Base-by-base conservation (phyloP, 441 rosid species). In the Erodium texanum region DNA sequence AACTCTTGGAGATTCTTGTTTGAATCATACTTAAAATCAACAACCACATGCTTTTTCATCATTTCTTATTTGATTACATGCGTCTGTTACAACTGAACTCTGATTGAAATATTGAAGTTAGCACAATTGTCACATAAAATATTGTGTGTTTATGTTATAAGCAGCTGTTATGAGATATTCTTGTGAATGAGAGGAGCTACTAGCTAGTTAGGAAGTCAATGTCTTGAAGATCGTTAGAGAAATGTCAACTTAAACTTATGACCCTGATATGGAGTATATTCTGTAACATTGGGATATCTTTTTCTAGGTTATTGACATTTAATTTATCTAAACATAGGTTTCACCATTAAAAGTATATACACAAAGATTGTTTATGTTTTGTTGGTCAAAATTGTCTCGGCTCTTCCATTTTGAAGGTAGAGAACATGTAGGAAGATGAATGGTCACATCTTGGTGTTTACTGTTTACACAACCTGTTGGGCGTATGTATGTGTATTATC, bases 181-280 rank as follows among this genome's bases (percentile, higher is more conserved):
- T n/a, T 34, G 41, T 34, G 41, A 32, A 32, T 32, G 62, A 24
- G 63, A 58, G 27, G 12, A 58, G 63, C 36, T 59, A 59, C 29
- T 8, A 58, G 63, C 36, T 59, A 59, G 63, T 8, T 58, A 22
- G 24, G n/a, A 61, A 24, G 64, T 61, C 64, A 61, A 24, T 24
- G 64, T 61, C 64, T 5, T 61, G 29, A 61, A 24, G 34, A 61
- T 61, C 64, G 24, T 24, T 8, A 61, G 64, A 61, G n/a, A 48
- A 23, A 59, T 22, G 64, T 61, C 64, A 61, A 61, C 64, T 58
- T 58, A 11, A 58, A 58, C 0, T 34, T 27, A 27, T 34, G 41
- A 34, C 41, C 0, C 7, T 1, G 9, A 34, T 5, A 59, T 61
- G 64, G 64, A 61, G 24, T 24, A 24, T 24, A 61, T 61, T 24